Percentiles rank a stretch among this genome's conserved stretches.
Conservation (phyloP, 2,329 filamentous ascomycete species). For the Hypoxylon sp. region DNA sequence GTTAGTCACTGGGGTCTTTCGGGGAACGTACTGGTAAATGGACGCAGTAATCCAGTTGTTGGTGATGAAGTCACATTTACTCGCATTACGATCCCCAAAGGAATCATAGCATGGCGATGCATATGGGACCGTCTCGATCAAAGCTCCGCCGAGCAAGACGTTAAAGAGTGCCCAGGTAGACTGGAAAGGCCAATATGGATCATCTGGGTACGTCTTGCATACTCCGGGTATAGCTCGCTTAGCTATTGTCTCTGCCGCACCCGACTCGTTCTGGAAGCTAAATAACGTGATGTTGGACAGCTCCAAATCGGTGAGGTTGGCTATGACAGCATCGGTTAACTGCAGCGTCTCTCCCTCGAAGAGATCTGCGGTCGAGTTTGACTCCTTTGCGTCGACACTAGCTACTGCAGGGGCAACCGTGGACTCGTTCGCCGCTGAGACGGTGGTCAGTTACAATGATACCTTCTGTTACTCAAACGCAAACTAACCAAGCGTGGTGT, state of each 20-base stretch:
- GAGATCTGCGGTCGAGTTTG: slow-evolving; percentile 42
- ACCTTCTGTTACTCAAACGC: background rate
- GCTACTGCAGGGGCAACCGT: slow-evolving; percentile 39
- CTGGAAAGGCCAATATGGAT: slow-evolving; percentile 51
- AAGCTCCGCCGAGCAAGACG: slow-evolving; percentile 54
- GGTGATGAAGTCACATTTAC: slow-evolving; percentile 53
- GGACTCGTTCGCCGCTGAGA: slow-evolving; percentile 35
- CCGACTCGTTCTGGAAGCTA: slow-evolving; percentile 42
- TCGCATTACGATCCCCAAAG: slow-evolving; percentile 53
- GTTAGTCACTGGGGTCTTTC: background rate
- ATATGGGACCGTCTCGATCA: slow-evolving; percentile 54
- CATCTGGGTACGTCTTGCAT: slow-evolving; percentile 57
- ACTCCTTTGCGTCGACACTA: slow-evolving; percentile 26
- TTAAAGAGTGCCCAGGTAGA: slow-evolving; percentile 56
- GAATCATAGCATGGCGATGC: slow-evolving; percentile 55
- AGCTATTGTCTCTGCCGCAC: slow-evolving; percentile 14
- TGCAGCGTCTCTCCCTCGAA: slow-evolving; percentile 48
- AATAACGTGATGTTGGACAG: slow-evolving; percentile 48
- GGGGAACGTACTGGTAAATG: slow-evolving; percentile 46
- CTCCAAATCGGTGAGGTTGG: slow-evolving; percentile 43
- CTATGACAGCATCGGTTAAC: slow-evolving; percentile 50
- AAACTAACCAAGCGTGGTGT: slow-evolving; percentile 34
- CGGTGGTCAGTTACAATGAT: slow-evolving; percentile 3
- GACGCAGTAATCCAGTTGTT: slow-evolving; percentile 51
- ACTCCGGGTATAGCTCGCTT: slow-evolving; percentile 45